phyloP scores from a whole-genome alignment of 2,329 filamentous ascomycete genomes.

The Myriosclerotinia curreyana region DNA sequence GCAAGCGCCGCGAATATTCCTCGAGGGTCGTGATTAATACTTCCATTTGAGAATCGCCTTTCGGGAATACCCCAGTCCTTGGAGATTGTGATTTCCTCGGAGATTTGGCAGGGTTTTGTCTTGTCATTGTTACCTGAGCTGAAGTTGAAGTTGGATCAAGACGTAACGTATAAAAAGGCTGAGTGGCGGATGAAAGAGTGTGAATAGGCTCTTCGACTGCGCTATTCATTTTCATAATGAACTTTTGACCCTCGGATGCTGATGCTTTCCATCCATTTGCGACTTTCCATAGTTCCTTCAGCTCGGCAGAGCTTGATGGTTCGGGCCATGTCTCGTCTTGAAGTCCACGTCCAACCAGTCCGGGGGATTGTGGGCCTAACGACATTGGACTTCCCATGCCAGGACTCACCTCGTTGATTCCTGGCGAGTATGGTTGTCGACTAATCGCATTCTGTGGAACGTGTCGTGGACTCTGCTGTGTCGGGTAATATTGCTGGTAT shows the following conservation, averaged over 20 bases:
- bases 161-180: conserved; percentile 66
- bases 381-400: conserved; percentile 36
- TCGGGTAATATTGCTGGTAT: conserved; percentile 68
- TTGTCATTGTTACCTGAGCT: conserved; percentile 56
- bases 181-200: conserved; percentile 57
- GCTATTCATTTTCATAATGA: conserved; percentile 55
- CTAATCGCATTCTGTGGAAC: conserved; percentile 65
- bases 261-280: conserved; percentile 67
- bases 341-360: conserved; percentile 34
- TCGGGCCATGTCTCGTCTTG: conserved; percentile 36
- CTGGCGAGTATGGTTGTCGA: conserved; percentile 56
- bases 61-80: conserved; percentile 29
- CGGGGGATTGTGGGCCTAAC: conserved; percentile 30
- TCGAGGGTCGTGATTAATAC: conserved; percentile 58
- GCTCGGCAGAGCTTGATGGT: conserved; percentile 50
- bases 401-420: conserved; percentile 33
- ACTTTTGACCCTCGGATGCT: conserved; percentile 55
- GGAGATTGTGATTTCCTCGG: conserved; percentile 29
- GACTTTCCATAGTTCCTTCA: conserved; percentile 65
- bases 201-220: conserved; percentile 63
- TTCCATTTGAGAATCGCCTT: conserved; percentile 40
- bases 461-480: conserved; percentile 59
- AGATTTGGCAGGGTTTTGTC: conserved; percentile 58
- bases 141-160: conserved; percentile 62
- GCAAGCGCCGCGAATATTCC: conserved; percentile 51